Evolutionary conservation across 2,329 filamentous ascomycete species (phyloP).

Genomic region (Zopfia rhizophila): DNA sequence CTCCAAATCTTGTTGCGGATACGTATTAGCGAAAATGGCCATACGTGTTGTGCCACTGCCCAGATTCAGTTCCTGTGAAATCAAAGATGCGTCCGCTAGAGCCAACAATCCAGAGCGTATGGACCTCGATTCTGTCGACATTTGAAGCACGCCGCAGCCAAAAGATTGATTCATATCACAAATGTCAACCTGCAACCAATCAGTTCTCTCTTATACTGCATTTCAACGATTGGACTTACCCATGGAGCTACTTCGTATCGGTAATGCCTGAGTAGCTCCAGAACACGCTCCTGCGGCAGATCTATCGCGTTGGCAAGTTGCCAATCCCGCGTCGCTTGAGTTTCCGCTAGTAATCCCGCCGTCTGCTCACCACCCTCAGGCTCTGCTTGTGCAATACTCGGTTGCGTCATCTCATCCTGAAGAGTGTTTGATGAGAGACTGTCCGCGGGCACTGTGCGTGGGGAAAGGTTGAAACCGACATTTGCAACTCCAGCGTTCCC

Average conservation of each 20-base stretch:
- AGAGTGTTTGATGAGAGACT: too few species aligned
- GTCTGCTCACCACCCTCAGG: too few species aligned
- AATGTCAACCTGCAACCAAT: conserved; percentile 62
- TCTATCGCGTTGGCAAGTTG: too few species aligned
- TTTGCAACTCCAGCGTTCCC: neutral
- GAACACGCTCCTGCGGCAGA: conserved; percentile 15
- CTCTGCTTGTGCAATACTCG: too few species aligned
- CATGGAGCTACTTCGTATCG: conserved; percentile 65
- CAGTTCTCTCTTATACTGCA: conserved; percentile 3
- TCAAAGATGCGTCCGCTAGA: conserved; percentile 52
- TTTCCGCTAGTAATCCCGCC: too few species aligned
- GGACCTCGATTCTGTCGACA: conserved; percentile 58
- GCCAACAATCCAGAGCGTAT: conserved; percentile 64
- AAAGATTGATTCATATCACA: conserved; percentile 66
- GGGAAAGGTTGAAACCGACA: conserved; percentile 1
- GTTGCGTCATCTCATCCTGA: too few species aligned
- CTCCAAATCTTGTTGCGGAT: conserved; percentile 23
- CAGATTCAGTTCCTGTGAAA: conserved; percentile 62
- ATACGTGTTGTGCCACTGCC: conserved; percentile 59
- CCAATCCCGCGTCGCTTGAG: too few species aligned
- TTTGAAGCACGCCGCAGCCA: conserved; percentile 61
- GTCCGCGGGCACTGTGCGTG: neutral
- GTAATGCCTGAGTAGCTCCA: conserved; percentile 58
- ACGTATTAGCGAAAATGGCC: conserved; percentile 52
- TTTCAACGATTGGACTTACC: conserved; percentile 42